Evolutionary conservation across 148 eudicot genomes (phyloP).

Genomic region (Simmondsia chinensis): DNA sequence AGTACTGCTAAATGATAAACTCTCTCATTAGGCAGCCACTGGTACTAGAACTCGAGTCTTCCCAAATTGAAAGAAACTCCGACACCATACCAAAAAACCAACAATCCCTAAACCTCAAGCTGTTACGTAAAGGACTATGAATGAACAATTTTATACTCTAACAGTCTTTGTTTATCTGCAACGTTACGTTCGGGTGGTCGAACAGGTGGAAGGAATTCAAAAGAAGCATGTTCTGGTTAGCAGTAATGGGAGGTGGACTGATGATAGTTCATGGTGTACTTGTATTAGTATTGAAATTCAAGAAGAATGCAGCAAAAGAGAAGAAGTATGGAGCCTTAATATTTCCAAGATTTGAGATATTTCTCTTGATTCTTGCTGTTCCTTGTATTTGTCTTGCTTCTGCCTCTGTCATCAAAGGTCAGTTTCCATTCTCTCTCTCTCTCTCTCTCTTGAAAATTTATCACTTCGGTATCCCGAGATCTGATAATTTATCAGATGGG

Average conservation of each 20-base stretch:
- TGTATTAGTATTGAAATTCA: slow-evolving; percentile 38
- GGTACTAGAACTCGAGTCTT: too few relatives aligned
- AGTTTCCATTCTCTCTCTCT: background rate
- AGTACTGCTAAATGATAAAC: too few relatives aligned
- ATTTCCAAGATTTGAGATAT: slow-evolving; percentile 86
- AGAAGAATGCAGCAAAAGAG: slow-evolving; percentile 30
- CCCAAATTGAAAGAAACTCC: too few relatives aligned
- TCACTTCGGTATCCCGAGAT: too few relatives aligned
- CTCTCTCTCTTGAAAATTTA: background rate
- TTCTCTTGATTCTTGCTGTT: slow-evolving; percentile 60
- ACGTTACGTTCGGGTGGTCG: slow-evolving; percentile 2
- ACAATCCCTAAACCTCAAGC: too few relatives aligned
- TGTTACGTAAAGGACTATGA: too few relatives aligned
- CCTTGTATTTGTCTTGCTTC: slow-evolving; percentile 79
- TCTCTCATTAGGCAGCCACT: too few relatives aligned
- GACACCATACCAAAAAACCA: too few relatives aligned
- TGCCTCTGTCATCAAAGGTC: slow-evolving; percentile 63
- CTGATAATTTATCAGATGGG: too few relatives aligned
- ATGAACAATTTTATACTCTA: too few relatives aligned
- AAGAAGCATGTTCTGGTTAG: slow-evolving; percentile 87
- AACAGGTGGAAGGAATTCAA: slow-evolving; percentile 88
- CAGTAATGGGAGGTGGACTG: slow-evolving; percentile 55
- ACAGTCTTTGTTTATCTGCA: background rate
- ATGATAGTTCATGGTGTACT: slow-evolving; percentile 45
- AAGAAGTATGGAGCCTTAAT: slow-evolving; percentile 52